Evolutionary conservation across 2,329 filamentous ascomycete genomes (phyloP).

Genomic region (Incumbomyces lentus): DNA sequence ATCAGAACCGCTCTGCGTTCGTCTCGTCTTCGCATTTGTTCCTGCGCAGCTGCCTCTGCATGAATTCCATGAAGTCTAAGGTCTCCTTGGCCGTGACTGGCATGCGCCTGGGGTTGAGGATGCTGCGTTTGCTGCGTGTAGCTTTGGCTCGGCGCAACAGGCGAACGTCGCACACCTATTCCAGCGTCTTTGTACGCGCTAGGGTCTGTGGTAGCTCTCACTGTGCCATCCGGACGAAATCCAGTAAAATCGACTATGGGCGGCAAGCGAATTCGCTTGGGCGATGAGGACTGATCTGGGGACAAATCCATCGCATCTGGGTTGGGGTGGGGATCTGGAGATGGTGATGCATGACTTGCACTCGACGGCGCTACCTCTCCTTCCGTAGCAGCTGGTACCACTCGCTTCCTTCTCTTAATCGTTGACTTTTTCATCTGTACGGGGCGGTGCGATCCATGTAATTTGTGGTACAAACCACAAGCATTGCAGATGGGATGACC

Average conservation of each 20-base stretch:
- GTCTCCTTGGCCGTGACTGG: conserved; percentile 22
- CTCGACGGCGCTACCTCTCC: conserved; percentile 21
- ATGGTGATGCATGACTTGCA: conserved; percentile 22
- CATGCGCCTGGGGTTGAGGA: conserved; percentile 23
- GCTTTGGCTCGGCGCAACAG: not conserved
- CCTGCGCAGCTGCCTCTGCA: conserved; percentile 9
- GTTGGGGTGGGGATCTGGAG: not conserved
- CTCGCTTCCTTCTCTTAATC: conserved; percentile 90
- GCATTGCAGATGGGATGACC: conserved; percentile 98
- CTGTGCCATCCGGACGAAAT: conserved; percentile 26
- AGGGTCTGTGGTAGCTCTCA: conserved; percentile 24
- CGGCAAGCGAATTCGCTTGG: conserved; percentile 25
- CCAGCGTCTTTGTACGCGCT: conserved; percentile 26
- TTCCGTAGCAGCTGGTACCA: conserved; percentile 63
- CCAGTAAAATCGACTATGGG: conserved; percentile 42
- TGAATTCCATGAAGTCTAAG: no score
- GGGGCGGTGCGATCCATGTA: conserved; percentile 85
- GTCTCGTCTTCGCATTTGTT: conserved; percentile 6
- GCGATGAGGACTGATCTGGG: conserved; percentile 7
- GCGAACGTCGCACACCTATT: conserved; percentile 18
- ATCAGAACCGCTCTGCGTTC: conserved; percentile 39
- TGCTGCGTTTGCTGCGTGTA: conserved; percentile 12
- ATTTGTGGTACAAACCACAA: conserved; percentile 91
- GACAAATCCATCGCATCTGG: conserved; percentile 2
- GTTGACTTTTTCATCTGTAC: conserved; percentile 98